These are phyloP conservation scores for Staphylotrichum longicolle DNA, from an alignment of 495 filamentous ascomycete species.

Conservation along the genomic window DNA sequence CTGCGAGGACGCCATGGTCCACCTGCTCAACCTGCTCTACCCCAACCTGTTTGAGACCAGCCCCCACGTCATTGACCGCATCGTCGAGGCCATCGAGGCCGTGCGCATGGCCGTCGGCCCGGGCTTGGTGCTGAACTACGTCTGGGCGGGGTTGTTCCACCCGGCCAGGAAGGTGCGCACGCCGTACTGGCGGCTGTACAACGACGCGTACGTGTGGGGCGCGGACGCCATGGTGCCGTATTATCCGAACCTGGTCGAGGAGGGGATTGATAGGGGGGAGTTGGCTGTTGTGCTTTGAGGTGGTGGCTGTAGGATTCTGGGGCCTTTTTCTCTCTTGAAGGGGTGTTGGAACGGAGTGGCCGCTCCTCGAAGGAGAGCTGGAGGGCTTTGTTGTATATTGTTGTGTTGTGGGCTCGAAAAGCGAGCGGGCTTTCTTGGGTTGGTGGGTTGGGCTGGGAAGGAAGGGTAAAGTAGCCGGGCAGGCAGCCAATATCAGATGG, in stretches of 20 bases:
- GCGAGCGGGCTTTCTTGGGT: too few relatives aligned
- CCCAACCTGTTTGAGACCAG: slow-evolving; percentile 98
- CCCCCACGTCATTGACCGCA: slow-evolving; percentile 96
- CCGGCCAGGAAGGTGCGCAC: slow-evolving; percentile 88
- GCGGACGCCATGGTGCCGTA: slow-evolving; percentile 96
- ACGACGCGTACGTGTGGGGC: slow-evolving; percentile 91
- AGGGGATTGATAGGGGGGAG: slow-evolving; percentile 71
- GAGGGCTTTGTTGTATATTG: too few relatives aligned
- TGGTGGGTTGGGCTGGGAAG: background rate
- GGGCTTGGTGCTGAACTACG: slow-evolving; percentile 90
- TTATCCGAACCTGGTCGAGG: slow-evolving; percentile 80
- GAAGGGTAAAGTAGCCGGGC: background rate
- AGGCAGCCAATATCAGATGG: slow-evolving; percentile 6
- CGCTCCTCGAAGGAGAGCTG: background rate
- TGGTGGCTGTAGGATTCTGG: background rate
- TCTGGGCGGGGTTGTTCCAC: slow-evolving; percentile 97
- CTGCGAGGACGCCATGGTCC: slow-evolving; percentile 98
- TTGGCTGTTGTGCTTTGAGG: slow-evolving; percentile 76
- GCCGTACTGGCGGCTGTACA: slow-evolving; percentile 95
- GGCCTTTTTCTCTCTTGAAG: too few relatives aligned
- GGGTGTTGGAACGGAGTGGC: too few relatives aligned
- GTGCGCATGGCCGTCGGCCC: slow-evolving; percentile 91
- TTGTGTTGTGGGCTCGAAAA: too few relatives aligned
- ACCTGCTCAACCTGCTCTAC: slow-evolving; percentile 92
- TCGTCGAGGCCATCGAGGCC: slow-evolving; percentile 96